Evolutionary conservation across 345 rosid species (phyloP).

Genomic region (Odontarrhena argentea): DNA sequence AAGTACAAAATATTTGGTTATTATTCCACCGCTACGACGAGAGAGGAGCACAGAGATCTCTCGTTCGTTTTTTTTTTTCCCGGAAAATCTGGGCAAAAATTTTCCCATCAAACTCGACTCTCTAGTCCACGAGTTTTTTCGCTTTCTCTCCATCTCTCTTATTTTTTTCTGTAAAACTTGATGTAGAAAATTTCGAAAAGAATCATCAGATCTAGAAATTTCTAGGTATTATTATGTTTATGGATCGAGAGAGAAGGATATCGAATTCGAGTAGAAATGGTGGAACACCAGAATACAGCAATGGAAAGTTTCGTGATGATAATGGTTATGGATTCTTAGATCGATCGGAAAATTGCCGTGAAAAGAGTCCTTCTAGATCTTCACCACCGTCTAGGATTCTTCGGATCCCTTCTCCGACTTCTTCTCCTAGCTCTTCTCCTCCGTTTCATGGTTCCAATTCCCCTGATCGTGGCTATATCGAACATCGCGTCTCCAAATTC

Average conservation of each 20-base stretch:
- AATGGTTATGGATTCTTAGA: constrained; percentile 37
- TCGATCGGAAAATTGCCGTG: constrained; percentile 40
- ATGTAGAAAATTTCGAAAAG: constrained; percentile 24
- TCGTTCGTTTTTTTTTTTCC: constrained; percentile 33
- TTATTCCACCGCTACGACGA: constrained; percentile 38
- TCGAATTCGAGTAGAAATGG: background rate
- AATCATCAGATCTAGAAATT: constrained; percentile 33
- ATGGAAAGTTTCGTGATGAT: constrained; percentile 43
- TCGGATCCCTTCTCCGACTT: constrained; percentile 40
- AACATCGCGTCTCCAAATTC: constrained; percentile 72
- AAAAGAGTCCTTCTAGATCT: constrained; percentile 40
- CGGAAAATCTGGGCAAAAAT: constrained; percentile 38
- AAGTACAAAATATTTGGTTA: constrained; percentile 16
- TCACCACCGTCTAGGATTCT: constrained; percentile 34
- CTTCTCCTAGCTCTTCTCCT: constrained; percentile 41
- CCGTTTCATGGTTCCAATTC: constrained; percentile 34
- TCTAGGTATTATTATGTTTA: constrained; percentile 32
- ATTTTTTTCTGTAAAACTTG: background rate
- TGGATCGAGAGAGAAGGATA: constrained; percentile 51
- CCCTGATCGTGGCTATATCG: constrained; percentile 48
- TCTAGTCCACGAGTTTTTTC: constrained; percentile 33
- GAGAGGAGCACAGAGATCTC: constrained; percentile 35
- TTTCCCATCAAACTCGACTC: constrained; percentile 28
- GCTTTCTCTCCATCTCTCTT: constrained; percentile 18
- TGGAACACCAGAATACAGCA: constrained; percentile 38